Conservation (phyloP, 768 basidiomycete species). For the Amanita rimosa region DNA sequence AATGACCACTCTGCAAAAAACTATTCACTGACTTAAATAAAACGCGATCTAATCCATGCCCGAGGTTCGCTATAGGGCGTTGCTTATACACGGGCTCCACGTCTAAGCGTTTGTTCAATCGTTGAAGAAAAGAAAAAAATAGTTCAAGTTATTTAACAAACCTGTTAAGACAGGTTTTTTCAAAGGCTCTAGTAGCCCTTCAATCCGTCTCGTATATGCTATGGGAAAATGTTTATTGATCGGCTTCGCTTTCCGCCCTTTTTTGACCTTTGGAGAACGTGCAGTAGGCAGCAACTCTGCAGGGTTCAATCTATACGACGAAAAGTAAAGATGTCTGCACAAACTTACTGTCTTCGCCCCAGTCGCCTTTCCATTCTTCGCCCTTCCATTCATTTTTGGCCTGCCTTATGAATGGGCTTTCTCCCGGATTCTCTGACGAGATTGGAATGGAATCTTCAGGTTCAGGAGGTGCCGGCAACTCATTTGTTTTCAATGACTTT, state of each 20-base stretch:
- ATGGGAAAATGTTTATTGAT: constrained; percentile 5
- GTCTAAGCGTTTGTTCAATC: constrained; percentile 20
- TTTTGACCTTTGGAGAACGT: neutral
- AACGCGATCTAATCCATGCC: constrained; percentile 57
- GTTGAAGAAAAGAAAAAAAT: too few species aligned
- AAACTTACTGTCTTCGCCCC: constrained; percentile 16
- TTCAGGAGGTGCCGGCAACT: neutral
- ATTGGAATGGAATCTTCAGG: too few species aligned
- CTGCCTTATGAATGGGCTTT: neutral
- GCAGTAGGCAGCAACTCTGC: neutral
- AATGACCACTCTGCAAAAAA: neutral
- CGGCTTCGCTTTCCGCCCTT: neutral
- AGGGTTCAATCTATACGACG: neutral
- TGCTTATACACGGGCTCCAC: constrained; percentile 26
- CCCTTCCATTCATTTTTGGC: neutral
- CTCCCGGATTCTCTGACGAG: neutral
- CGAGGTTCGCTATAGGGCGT: constrained; percentile 42
- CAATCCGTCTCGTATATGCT: constrained; percentile 19
- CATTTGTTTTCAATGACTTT: neutral
- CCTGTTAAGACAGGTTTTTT: constrained; percentile 28
- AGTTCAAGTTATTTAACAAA: constrained; percentile 4
- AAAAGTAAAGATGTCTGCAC: neutral
- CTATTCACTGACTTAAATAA: constrained; percentile 55
- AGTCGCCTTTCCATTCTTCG: constrained; percentile 8
- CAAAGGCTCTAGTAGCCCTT: constrained; percentile 20